phyloP scores from a whole-genome alignment of 2,329 filamentous ascomycete species.

The Metarhizium robertsii region DNA sequence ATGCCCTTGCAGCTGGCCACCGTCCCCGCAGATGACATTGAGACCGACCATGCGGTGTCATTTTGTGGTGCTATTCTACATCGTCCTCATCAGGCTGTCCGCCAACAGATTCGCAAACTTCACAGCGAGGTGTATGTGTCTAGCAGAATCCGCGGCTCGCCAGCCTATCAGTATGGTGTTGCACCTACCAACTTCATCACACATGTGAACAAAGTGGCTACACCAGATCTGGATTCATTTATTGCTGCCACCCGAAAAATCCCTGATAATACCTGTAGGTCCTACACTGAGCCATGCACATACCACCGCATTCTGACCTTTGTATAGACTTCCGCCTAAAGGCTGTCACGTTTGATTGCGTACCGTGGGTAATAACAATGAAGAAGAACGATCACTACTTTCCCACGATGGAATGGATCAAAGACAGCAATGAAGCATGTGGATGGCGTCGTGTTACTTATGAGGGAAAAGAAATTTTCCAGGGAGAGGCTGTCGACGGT shows the following conservation, averaged over 20 bases:
- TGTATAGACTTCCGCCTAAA: slow-evolving; percentile 79
- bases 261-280: slow-evolving; percentile 82
- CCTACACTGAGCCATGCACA: not conserved
- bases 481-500: slow-evolving; percentile 46
- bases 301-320: not conserved
- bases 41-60: slow-evolving; percentile 83
- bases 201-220: slow-evolving; percentile 82
- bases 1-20: slow-evolving; percentile 71
- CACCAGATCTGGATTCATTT: slow-evolving; percentile 73
- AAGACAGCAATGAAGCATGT: slow-evolving; percentile 47
- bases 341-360: slow-evolving; percentile 96
- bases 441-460: slow-evolving; percentile 58
- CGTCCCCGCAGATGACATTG: slow-evolving; percentile 78
- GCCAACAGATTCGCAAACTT: slow-evolving; percentile 93
- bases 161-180: slow-evolving; percentile 81
- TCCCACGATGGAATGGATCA: slow-evolving; percentile 61
- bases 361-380: slow-evolving; percentile 99
- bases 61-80: slow-evolving; percentile 95
- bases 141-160: slow-evolving; percentile 72
- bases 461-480: slow-evolving; percentile 41
- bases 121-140: slow-evolving; percentile 96
- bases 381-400: slow-evolving; percentile 99
- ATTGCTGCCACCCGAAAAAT: slow-evolving; percentile 76
- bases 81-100: slow-evolving; percentile 87
- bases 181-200: slow-evolving; percentile 97